A percentile compares a stretch with the other conserved stretches of the same genome.
These are phyloP conservation scores for Exophiala sideris DNA, from an alignment of 2,329 filamentous ascomycete genomes.

Conservation along the genomic window DNA sequence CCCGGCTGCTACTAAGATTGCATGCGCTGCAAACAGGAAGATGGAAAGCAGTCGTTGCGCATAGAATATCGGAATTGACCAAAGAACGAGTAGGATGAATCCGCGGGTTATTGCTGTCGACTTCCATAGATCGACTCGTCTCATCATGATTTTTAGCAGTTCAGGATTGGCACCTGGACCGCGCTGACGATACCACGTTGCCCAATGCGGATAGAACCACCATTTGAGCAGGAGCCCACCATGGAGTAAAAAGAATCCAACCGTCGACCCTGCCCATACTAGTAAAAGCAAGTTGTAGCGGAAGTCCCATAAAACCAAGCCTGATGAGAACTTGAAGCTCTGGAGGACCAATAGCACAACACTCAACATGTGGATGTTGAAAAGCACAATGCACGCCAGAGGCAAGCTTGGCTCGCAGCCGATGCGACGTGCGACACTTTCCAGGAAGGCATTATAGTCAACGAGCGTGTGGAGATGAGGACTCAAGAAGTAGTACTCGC, in stretches of 20 bases:
- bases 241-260: slow-evolving; percentile 9
- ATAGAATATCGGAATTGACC: slow-evolving; percentile 9
- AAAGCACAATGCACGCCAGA: not conserved
- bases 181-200: slow-evolving; percentile 13
- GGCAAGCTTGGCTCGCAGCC: slow-evolving; percentile 12
- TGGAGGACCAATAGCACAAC: slow-evolving; percentile 1
- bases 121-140: slow-evolving; percentile 2
- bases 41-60: slow-evolving; percentile 4
- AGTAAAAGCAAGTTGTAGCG: not conserved
- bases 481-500: slow-evolving; percentile 13
- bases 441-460: slow-evolving; percentile 16
- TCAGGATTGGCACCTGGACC: slow-evolving; percentile 6
- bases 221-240: slow-evolving; percentile 13
- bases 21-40: slow-evolving; percentile 2
- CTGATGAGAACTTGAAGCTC: not conserved
- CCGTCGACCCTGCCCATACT: slow-evolving; percentile 7
- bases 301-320: not conserved
- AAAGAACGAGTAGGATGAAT: slow-evolving; percentile 10
- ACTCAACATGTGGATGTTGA: slow-evolving; percentile 12
- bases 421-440: slow-evolving; percentile 11
- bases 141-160: not conserved
- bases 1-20: not conserved
- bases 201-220: slow-evolving; percentile 19
- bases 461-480: slow-evolving; percentile 11
- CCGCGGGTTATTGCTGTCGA: slow-evolving; percentile 10